Evolutionary conservation across 331 rosid genomes (phyloP).

Genomic region (Malus hybrid): DNA sequence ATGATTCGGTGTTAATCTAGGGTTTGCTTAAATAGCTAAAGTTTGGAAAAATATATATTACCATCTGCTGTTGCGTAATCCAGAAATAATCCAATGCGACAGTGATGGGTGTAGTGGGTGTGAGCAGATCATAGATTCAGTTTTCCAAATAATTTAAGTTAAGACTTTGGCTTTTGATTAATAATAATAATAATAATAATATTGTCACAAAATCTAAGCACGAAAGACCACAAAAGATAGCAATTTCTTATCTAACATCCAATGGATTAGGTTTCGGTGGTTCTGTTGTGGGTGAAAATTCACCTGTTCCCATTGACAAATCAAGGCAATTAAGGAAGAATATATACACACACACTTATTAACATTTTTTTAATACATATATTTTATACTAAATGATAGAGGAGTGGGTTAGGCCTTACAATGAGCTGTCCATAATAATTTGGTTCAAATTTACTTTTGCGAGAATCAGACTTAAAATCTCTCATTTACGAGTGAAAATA

Average conservation of each 20-base stretch:
- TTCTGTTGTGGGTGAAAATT: conserved; percentile 3
- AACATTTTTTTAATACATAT: no score
- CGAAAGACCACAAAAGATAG: neutral
- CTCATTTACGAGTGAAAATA: no score
- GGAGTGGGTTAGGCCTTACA: accelerated
- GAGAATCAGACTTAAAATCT: no score
- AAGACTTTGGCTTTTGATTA: no score
- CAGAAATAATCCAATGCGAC: neutral
- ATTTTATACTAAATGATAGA: accelerated
- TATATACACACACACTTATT: neutral
- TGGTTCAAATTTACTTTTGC: no score
- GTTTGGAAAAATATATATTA: neutral
- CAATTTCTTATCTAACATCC: neutral
- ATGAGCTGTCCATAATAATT: no score
- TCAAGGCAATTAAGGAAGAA: neutral
- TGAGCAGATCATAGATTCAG: neutral
- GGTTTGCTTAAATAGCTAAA: neutral
- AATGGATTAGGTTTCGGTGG: conserved; percentile 18
- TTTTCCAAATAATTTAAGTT: neutral
- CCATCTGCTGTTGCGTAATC: neutral
- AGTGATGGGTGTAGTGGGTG: neutral
- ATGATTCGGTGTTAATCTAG: no score
- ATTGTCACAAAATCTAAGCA: no score
- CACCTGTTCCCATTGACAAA: conserved; percentile 4
- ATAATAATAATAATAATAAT: no score